Evolutionary conservation across 1,284 basidiomycete genomes (phyloP).

Genomic region (Peniophora sp.): DNA sequence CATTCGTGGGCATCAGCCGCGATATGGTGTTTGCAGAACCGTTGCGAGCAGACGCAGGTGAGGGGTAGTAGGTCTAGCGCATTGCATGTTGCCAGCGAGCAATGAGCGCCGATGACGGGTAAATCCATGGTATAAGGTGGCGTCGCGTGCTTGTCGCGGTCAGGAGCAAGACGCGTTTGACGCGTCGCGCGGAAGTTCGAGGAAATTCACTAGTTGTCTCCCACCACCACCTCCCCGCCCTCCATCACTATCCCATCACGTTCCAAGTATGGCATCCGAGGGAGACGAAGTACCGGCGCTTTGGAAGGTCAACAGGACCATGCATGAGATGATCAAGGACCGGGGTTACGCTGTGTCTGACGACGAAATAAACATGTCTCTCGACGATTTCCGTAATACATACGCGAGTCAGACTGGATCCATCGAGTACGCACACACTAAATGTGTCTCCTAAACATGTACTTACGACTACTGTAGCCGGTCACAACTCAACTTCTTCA

Average conservation of each 20-base stretch:
- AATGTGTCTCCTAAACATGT: neutral
- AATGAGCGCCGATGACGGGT: constrained; percentile 44
- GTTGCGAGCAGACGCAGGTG: constrained; percentile 40
- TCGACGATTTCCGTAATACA: constrained; percentile 60
- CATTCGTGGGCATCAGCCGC: constrained; percentile 53
- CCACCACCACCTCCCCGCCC: neutral
- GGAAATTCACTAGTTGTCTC: too few relatives aligned
- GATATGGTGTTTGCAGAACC: constrained; percentile 53
- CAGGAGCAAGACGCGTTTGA: constrained; percentile 2
- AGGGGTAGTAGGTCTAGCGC: constrained; percentile 62
- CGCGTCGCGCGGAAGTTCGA: neutral
- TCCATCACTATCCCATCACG: constrained; percentile 9
- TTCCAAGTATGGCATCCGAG: constrained; percentile 43
- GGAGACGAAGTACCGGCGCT: constrained; percentile 75
- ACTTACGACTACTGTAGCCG: constrained; percentile 46
- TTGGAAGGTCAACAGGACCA: constrained; percentile 95
- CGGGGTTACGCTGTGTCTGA: constrained; percentile 87
- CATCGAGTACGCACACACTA: constrained; percentile 47
- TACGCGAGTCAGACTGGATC: constrained; percentile 58
- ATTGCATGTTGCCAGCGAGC: constrained; percentile 43
- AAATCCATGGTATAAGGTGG: constrained; percentile 23
- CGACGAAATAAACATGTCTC: constrained; percentile 84
- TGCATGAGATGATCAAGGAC: constrained; percentile 95
- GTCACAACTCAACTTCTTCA: constrained; percentile 82
- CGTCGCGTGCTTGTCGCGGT: constrained; percentile 5